Conservation (phyloP, 345 rosid species). For the Aquilaria malaccensis region DNA sequence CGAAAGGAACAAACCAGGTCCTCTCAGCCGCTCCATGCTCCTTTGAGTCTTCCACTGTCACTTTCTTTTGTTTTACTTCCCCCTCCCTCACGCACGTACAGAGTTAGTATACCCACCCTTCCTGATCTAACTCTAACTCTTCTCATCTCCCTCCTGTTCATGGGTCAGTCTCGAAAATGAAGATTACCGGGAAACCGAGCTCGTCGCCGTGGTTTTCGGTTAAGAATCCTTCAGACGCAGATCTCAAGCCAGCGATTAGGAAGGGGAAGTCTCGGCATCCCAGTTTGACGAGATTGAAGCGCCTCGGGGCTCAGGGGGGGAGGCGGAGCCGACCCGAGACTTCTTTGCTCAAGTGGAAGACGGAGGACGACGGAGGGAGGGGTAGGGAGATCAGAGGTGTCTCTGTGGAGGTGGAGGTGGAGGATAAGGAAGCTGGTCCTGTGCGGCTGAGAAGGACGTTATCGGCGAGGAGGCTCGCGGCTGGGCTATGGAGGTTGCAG, state of each 20-base stretch:
- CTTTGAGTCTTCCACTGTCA: too few species aligned
- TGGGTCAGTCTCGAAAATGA: slow-evolving; percentile 39
- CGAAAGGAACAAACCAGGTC: too few species aligned
- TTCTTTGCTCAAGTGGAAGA: slow-evolving; percentile 73
- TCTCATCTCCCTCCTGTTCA: slow-evolving; percentile 2
- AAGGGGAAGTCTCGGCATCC: slow-evolving; percentile 11
- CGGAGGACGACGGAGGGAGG: slow-evolving; percentile 41
- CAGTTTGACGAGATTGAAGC: too few species aligned
- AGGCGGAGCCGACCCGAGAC: slow-evolving; percentile 74
- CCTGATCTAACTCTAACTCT: not conserved
- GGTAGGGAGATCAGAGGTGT: slow-evolving; percentile 15
- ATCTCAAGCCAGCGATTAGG: slow-evolving; percentile 46
- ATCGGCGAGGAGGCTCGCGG: slow-evolving; percentile 88
- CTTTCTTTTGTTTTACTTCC: slow-evolving; percentile 9
- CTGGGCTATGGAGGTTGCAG: slow-evolving; percentile 87
- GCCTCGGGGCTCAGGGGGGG: too few species aligned
- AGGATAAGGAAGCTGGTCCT: slow-evolving; percentile 19
- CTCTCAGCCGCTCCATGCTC: too few species aligned
- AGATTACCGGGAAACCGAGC: slow-evolving; percentile 55
- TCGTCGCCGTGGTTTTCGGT: slow-evolving; percentile 38
- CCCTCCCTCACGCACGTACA: slow-evolving; percentile 28
- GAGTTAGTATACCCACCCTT: not conserved
- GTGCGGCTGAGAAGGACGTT: slow-evolving; percentile 33
- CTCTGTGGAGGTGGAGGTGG: slow-evolving; percentile 32
- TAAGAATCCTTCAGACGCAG: slow-evolving; percentile 25